Percentiles rank a stretch among this genome's conserved stretches.
phyloP scores from a whole-genome alignment of 345 rosid genomes.

The Populus alba region DNA sequence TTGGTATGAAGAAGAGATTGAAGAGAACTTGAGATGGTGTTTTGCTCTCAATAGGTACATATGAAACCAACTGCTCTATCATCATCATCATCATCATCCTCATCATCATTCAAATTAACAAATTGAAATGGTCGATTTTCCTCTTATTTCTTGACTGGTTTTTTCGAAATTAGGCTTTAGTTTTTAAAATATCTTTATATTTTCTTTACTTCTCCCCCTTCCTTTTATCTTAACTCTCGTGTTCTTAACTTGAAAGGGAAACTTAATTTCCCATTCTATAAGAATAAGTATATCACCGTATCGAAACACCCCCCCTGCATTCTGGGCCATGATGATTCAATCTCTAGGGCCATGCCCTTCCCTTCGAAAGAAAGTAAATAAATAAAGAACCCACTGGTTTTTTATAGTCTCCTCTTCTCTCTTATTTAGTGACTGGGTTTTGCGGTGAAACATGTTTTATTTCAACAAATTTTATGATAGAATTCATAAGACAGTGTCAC shows the following conservation, averaged over 20 bases:
- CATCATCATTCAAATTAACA: background rate
- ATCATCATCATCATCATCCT: background rate
- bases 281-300: background rate
- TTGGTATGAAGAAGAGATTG: constrained; percentile 71
- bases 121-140: background rate
- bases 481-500: background rate
- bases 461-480: background rate
- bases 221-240: background rate
- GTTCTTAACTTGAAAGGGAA: background rate
- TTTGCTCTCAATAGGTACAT: constrained; percentile 64
- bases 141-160: background rate
- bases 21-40: constrained; percentile 57
- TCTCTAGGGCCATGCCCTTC: background rate
- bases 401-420: background rate
- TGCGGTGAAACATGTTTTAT: background rate
- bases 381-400: background rate
- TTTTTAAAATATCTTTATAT: background rate
- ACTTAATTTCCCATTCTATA: background rate
- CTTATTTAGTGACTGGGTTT: background rate
- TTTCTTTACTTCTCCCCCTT: background rate
- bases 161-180: background rate
- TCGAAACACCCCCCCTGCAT: background rate
- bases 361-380: background rate
- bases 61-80: background rate
- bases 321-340: background rate